Percentiles rank a stretch among this genome's conserved stretches.
Evolutionary conservation across 1,139 yeast genomes (phyloP).

Genomic region (Tardiomyces digboiensis): DNA sequence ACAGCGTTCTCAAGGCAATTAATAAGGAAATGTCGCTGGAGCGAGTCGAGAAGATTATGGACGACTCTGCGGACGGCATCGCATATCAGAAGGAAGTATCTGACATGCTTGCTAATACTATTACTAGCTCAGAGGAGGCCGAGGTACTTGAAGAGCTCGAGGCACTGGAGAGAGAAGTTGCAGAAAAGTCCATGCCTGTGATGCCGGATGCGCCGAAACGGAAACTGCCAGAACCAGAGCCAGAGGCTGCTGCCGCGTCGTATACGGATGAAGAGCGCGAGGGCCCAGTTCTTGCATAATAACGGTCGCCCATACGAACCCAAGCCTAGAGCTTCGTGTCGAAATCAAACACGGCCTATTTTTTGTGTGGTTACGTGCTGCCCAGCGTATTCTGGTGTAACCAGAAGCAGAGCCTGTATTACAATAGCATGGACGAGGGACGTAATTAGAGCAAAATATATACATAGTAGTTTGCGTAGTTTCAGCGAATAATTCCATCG

Average conservation of each 20-base stretch:
- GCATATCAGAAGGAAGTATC: slow-evolving; percentile 58
- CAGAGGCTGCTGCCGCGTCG: slow-evolving; percentile 13
- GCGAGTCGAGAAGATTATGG: slow-evolving; percentile 73
- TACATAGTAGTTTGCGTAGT: background rate
- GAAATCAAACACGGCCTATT: no score
- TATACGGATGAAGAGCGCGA: slow-evolving; percentile 11
- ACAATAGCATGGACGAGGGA: no score
- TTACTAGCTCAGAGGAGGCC: slow-evolving; percentile 48
- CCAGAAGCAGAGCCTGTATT: no score
- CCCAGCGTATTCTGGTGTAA: slow-evolving; percentile 2
- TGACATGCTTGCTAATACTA: slow-evolving; percentile 33
- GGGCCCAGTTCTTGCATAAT: background rate
- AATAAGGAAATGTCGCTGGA: slow-evolving; percentile 73
- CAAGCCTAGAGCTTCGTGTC: no score
- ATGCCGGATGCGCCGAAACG: slow-evolving; percentile 16
- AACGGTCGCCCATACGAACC: no score
- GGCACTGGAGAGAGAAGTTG: slow-evolving; percentile 37
- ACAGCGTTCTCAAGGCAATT: slow-evolving; percentile 58
- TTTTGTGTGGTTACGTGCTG: no score
- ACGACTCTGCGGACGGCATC: slow-evolving; percentile 75
- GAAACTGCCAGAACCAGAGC: slow-evolving; percentile 14
- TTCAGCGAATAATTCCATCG: slow-evolving; percentile 10
- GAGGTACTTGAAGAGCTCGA: slow-evolving; percentile 61
- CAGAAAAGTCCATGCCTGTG: slow-evolving; percentile 12
- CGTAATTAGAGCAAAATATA: background rate